Evolutionary conservation across 108 stramenopile species (phyloP).

Genomic region (Nitzschia sp.): DNA sequence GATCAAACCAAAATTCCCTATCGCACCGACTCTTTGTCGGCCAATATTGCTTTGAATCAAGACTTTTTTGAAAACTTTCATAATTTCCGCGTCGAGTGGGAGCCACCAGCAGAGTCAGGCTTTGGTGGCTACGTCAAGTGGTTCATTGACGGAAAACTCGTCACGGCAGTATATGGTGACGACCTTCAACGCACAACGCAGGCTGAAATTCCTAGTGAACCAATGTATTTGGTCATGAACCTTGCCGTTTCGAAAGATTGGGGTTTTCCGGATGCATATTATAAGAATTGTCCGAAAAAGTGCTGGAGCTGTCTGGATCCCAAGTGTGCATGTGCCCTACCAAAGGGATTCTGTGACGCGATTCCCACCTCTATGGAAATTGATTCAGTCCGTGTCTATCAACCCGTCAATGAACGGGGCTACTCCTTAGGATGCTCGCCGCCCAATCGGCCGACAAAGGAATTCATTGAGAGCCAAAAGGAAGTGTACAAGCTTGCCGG

Average conservation of each 20-base stretch:
- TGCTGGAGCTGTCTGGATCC: constrained; percentile 82
- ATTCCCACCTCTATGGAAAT: constrained; percentile 85
- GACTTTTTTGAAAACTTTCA: constrained; percentile 58
- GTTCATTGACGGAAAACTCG: constrained; percentile 66
- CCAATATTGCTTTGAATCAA: constrained; percentile 61
- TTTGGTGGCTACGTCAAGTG: constrained; percentile 67
- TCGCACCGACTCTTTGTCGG: constrained; percentile 79
- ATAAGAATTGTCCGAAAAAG: constrained; percentile 62
- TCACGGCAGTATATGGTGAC: constrained; percentile 59
- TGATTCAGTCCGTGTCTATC: constrained; percentile 83
- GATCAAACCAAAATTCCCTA: constrained; percentile 38
- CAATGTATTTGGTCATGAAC: constrained; percentile 86
- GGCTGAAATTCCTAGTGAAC: constrained; percentile 79
- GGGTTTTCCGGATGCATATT: constrained; percentile 81
- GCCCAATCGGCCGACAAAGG: constrained; percentile 63
- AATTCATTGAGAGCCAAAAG: constrained; percentile 76
- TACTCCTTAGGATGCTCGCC: constrained; percentile 80
- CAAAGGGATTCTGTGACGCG: constrained; percentile 79
- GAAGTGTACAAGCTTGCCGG: constrained; percentile 65
- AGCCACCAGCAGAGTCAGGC: constrained; percentile 63
- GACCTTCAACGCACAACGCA: constrained; percentile 48
- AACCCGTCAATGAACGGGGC: constrained; percentile 63
- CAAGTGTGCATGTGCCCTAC: constrained; percentile 80
- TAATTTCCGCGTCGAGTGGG: constrained; percentile 82
- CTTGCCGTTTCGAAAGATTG: constrained; percentile 76